Percentiles rank a stretch among this genome's conserved stretches.
These are phyloP conservation scores for Bruguiera sexangula DNA, from an alignment of 345 rosid genomes.

Conservation along the genomic window DNA sequence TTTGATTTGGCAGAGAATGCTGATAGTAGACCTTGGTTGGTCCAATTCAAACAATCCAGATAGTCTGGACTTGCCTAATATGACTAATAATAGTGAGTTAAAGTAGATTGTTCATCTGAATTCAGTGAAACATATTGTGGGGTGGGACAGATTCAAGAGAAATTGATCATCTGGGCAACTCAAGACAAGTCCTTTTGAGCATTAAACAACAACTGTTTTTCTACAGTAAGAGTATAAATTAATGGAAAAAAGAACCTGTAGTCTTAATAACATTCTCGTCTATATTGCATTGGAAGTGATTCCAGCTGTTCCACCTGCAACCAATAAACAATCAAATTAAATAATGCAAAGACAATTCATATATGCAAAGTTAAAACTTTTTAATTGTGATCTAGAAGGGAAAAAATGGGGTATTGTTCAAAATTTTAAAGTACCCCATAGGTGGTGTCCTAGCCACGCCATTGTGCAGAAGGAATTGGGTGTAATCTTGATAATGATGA, in stretches of 20 bases:
- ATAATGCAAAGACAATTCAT: neutral
- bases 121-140: neutral
- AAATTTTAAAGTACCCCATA: constrained; percentile 32
- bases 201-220: neutral
- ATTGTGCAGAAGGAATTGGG: constrained; percentile 39
- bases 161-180: too few species aligned
- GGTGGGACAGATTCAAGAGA: too few species aligned
- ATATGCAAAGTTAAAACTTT: too few species aligned
- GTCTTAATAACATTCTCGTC: constrained; percentile 22
- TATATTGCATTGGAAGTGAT: constrained; percentile 25
- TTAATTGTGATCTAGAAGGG: neutral
- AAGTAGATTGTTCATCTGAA: neutral
- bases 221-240: too few species aligned
- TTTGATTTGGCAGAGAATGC: too few species aligned
- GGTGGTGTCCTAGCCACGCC: constrained; percentile 53
- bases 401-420: neutral
- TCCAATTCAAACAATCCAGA: constrained; percentile 10
- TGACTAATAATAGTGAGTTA: neutral
- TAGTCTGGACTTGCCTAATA: neutral
- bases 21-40: neutral
- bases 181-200: neutral
- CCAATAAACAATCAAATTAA: too few species aligned
- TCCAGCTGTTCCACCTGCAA: constrained; percentile 30
- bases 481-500: constrained; percentile 13
- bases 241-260: constrained; percentile 11